A percentile compares a stretch with the other conserved stretches of the same genome.
Evolutionary conservation across 1,284 basidiomycete genomes (phyloP).

Genomic region (Trichosporon sp.): DNA sequence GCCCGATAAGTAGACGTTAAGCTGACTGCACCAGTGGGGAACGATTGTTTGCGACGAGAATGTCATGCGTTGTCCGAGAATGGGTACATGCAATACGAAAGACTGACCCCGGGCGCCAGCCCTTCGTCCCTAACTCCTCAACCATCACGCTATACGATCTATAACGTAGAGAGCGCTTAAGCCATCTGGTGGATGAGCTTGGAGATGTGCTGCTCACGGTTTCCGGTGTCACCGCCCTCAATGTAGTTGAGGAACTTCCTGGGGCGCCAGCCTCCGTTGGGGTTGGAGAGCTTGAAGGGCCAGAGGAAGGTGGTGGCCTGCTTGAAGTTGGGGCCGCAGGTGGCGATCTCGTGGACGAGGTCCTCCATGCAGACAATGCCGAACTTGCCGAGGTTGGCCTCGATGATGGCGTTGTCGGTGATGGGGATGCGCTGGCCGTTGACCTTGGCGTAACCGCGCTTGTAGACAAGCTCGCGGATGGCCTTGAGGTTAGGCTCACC

Average conservation of each 20-base stretch:
- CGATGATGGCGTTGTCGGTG: constrained; percentile 90
- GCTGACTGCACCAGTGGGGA: not conserved
- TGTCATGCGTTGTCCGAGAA: constrained; percentile 28
- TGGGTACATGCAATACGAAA: constrained; percentile 44
- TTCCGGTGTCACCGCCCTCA: constrained; percentile 89
- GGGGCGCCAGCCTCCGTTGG: constrained; percentile 94
- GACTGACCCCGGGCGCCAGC: constrained; percentile 36
- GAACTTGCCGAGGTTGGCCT: constrained; percentile 87
- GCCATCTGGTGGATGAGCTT: constrained; percentile 97
- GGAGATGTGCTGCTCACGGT: constrained; percentile 96
- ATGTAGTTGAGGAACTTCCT: constrained; percentile 96
- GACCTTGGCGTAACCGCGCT: constrained; percentile 99
- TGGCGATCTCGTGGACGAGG: constrained; percentile 95
- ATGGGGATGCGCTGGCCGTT: constrained; percentile 97
- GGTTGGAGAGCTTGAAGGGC: constrained; percentile 99
- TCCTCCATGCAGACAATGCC: constrained; percentile 98
- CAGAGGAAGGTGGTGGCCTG: constrained; percentile 96
- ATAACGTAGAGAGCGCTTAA: constrained; percentile 56
- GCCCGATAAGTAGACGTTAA: not conserved
- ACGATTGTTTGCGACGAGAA: not conserved
- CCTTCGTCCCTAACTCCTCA: constrained; percentile 30
- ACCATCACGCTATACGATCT: constrained; percentile 25
- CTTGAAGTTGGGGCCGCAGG: constrained; percentile 98
- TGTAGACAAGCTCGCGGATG: constrained; percentile 97
- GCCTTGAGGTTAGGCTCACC: constrained; percentile 92